Conservation (phyloP, 179 eudicot genomes). For the Beta corolliflora region DNA sequence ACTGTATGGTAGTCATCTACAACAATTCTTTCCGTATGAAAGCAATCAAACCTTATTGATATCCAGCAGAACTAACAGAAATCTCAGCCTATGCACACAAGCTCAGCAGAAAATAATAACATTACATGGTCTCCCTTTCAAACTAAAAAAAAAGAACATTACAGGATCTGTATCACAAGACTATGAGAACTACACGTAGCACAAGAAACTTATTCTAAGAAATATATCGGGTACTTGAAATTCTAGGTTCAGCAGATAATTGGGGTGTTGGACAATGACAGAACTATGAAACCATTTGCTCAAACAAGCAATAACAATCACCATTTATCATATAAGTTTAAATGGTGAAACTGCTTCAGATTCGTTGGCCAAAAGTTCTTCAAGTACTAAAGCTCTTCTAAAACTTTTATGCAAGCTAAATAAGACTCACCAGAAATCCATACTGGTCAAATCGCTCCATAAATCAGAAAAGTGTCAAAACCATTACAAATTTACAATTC, state of each 20-base stretch:
- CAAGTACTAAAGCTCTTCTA: not conserved
- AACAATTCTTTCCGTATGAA: not conserved
- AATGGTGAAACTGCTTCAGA: not conserved
- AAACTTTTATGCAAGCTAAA: slow-evolving; percentile 1
- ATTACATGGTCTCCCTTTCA: too few species aligned
- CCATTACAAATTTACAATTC: not conserved
- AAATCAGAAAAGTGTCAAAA: not conserved
- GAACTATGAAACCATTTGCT: not conserved
- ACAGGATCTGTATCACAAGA: not conserved
- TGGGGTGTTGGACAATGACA: not conserved
- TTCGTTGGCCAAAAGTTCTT: slow-evolving; percentile 1
- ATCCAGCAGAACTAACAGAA: not conserved
- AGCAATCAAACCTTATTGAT: not conserved
- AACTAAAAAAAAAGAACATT: too few species aligned
- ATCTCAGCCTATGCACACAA: not conserved
- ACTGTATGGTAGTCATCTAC: not conserved
- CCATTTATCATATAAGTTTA: not conserved
- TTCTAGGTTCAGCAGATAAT: not conserved
- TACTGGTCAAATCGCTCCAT: not conserved
- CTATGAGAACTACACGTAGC: not conserved
- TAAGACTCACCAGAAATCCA: not conserved
- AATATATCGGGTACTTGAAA: not conserved
- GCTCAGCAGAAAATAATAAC: not conserved
- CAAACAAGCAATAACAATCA: not conserved
- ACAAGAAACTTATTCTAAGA: not conserved